Base-by-base conservation (phyloP, 495 filamentous ascomycete species). In the Darksidea phi region DNA sequence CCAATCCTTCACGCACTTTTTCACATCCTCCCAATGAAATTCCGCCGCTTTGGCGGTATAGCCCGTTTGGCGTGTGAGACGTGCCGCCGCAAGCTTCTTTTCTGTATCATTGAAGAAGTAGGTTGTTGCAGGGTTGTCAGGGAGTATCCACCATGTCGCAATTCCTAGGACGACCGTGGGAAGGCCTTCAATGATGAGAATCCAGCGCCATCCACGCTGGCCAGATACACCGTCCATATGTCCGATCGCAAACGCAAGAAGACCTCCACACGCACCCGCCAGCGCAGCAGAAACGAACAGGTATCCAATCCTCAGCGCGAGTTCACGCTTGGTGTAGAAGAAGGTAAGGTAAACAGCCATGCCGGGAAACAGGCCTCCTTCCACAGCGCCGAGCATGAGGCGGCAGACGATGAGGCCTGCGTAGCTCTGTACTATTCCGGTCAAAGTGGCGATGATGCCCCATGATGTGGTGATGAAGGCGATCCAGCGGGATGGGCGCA, bases 261-360 rank as follows among this genome's bases (percentile, higher is more conserved):
- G 75, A 0, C 89, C 89, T 20, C 89, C 89, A 59, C 84, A 85
- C 17, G 87, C 88, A 5, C 89, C 89, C 2, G 88, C 85, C 12
- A 91, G 76, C 1, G 89, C 88, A 1, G 89, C 82, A 42, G 81
- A 87, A 53, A 88, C 86, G 70, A 92, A 92, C 4, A 92, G 78
- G 66, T 90, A 90, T 0, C 85, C 84, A 4, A 89, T 84, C 24
- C 89, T 82, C 32, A 90, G 76, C 7, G 88, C 88, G 20, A 90
- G 80, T 65, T 91, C 88, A 7, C 80, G 78, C 61, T 87, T 86
- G 46, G 81, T 85, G 69, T 91, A 91, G 73, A 90, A 89, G 51
- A 90, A 80, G 0, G 85, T 89, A 17, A 91, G 76, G 61, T 69
- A 69, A 6, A 78, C 73, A 0, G 77, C 75, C 66, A 83, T 73